These are phyloP conservation scores for Salisapilia sapeloensis DNA, from an alignment of 352 stramenopile species.

Conservation along the genomic window DNA sequence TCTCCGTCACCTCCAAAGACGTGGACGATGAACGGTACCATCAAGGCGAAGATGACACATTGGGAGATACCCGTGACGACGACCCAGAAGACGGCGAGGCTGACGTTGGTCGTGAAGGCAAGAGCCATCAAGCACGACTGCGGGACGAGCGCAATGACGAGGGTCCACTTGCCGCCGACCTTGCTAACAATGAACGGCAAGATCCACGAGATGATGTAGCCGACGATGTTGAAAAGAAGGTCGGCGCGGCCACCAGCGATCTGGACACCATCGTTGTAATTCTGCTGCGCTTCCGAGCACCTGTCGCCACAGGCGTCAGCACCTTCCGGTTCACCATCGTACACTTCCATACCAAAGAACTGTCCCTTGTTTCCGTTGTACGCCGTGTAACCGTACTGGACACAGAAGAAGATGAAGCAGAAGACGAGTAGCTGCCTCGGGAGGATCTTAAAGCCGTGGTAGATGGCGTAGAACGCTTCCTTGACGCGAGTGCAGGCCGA, in stretches of 20 bases:
- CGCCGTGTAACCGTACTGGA: constrained; percentile 12
- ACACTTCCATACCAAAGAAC: constrained; percentile 18
- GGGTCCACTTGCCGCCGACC: constrained; percentile 13
- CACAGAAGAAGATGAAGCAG: constrained; percentile 8
- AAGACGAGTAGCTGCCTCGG: constrained; percentile 5
- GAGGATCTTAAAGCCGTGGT: constrained; percentile 6
- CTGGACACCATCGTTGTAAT: constrained; percentile 20
- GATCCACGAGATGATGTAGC: constrained; percentile 24
- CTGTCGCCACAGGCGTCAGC: constrained; percentile 13
- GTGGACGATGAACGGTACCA: constrained; percentile 28
- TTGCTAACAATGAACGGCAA: constrained; percentile 16
- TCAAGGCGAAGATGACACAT: constrained; percentile 19
- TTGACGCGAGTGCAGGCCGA: not conserved
- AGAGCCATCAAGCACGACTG: constrained; percentile 33
- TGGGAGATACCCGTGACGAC: constrained; percentile 28
- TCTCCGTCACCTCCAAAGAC: constrained; percentile 15
- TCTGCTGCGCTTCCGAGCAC: constrained; percentile 9
- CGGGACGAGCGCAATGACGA: constrained; percentile 16
- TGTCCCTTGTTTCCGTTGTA: constrained; percentile 13
- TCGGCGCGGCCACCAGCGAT: constrained; percentile 22
- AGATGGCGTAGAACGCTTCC: constrained; percentile 7
- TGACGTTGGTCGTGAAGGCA: constrained; percentile 18
- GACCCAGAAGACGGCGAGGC: constrained; percentile 18
- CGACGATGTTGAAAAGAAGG: constrained; percentile 17
- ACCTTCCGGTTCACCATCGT: constrained; percentile 7